Evolutionary conservation across 768 basidiomycete species (phyloP), one percentile per base, ranked within the genome.

Genomic region (Cystofilobasidium macerans): DNA sequence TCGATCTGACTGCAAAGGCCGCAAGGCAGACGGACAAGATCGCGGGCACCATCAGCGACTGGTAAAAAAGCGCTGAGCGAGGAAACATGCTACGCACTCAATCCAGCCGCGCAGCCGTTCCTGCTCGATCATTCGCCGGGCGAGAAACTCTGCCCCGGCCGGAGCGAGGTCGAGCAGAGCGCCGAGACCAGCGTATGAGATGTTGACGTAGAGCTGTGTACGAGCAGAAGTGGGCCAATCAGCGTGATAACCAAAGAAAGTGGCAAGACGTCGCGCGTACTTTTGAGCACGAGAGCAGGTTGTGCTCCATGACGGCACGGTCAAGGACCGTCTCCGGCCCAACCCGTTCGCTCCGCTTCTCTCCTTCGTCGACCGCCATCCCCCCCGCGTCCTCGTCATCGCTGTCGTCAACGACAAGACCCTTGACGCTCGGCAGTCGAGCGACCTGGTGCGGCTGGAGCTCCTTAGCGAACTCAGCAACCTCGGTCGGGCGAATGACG

Each of bases 271-370:
- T 30, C 26, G 68, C 1, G 38, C 72, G 47, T 57, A 76, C 91
- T 72, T 92, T 89, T 3, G 92, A 94, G 75, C 91, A 92, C 5
- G 93, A 91, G 69, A 97, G 83, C 13, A 99, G 81, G 76, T 99
- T 99, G 78, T 99, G 95, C 75, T 99, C 95, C 86, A 98, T 89
- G 54, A 99, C 92, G 8, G 95, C 95, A 54, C 93, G 84, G 75
- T 98, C 95, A 48, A 99, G 82, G 24, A 99, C 93, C 13, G 93
- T 98, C 8, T 89, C 86, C 3, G 95, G 94, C 1, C 92, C 94
- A 47, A 86, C 89, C 69, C 92, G 83, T 51, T 53, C 57, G 48
- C 48, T 70, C 61, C 22, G 57, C 53, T 86, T 88, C 20, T 81
- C 77, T 8, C 69, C 71, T 0, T 64, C 71, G 16, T 78, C 79